Base-by-base conservation (phyloP, 495 filamentous ascomycete genomes). In the Cetradonia linearis region DNA sequence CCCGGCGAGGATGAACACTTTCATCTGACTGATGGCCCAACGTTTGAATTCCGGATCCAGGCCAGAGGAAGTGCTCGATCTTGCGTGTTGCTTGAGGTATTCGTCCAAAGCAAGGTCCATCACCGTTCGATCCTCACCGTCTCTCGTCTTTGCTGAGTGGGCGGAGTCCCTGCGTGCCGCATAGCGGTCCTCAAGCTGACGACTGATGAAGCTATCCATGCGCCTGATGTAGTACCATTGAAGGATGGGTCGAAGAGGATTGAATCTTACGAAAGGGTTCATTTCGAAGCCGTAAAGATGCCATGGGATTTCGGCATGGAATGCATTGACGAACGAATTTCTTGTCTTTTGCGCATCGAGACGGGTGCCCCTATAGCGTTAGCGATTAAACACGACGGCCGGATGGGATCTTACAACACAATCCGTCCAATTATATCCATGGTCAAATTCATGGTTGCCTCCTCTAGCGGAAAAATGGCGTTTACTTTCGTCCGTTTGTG, bases 81-180 rank as follows among this genome's bases (percentile, higher is more conserved):
- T 47, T 56, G 63, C 53, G 10, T 63, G 16, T 28, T 56, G 25
- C 2, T 44, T n/a, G 61, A 71, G 67, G 70, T 67, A 73, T 59
- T 67, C 66, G 67, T 66, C 63, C 68, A 76, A 56, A 14, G 70
- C 67, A 18, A 73, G 68, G 58, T 72, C 70, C 34, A 74, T 68
- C 28, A 74, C 61, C 16, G 66, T 63, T 38, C 65, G 64, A 2
- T 23, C 30, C 53, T 36, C 34, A 27, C 18, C 34, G 10, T 55
- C 38, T 40, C 54, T 48, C 25, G 8, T 33, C 30, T 66, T 27
- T 31, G 28, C 49, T 31, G 36, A 27, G 37, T 55, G 33, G 55
- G 27, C 20, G 34, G 27, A 18, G 30, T 59, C 18, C 57, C 57
- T 8, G 54, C 62, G 33, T 30, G 57, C 13, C 7, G 10, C 59